phyloP scores from a whole-genome alignment of 768 basidiomycete genomes.

The Collybiopsis confluens region DNA sequence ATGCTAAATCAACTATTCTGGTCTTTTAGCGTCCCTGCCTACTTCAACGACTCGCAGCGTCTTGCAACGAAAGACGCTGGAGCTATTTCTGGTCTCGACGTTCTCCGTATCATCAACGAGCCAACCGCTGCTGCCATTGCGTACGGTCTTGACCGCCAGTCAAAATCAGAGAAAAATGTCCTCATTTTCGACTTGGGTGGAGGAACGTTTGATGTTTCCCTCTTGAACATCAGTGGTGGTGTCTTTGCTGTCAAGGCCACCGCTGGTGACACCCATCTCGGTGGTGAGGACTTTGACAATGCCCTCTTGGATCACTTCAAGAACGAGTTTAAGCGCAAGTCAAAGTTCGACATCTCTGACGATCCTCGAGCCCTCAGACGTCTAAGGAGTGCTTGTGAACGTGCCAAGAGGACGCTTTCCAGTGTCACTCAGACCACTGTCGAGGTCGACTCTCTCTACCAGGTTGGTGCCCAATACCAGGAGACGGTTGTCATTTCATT shows the following conservation, averaged over 20 bases:
- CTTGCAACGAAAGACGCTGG: conserved; percentile 99
- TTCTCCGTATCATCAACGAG: conserved; percentile 99
- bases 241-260: conserved; percentile 99
- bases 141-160: conserved; percentile 95
- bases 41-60: conserved; percentile 99
- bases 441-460: conserved; percentile 97
- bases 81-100: conserved; percentile 95
- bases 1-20: conserved; percentile 9
- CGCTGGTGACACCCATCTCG: conserved; percentile 98
- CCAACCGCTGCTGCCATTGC: conserved; percentile 99
- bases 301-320: conserved; percentile 98
- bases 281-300: conserved; percentile 99
- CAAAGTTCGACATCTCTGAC: conserved; percentile 94
- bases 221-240: conserved; percentile 95
- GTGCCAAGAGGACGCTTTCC: conserved; percentile 98
- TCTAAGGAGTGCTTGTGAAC: conserved; percentile 95
- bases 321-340: conserved; percentile 98
- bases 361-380: conserved; percentile 96
- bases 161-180: conserved; percentile 94
- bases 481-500: no score
- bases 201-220: conserved; percentile 99
- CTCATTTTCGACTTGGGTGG: conserved; percentile 99
- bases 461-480: no score
- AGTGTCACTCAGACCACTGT: conserved; percentile 98
- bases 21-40: conserved; percentile 79